Evolutionary conservation across 768 basidiomycete genomes (phyloP), one percentile per base, ranked within the genome.

Genomic region (Cystobasidium tubakii): DNA sequence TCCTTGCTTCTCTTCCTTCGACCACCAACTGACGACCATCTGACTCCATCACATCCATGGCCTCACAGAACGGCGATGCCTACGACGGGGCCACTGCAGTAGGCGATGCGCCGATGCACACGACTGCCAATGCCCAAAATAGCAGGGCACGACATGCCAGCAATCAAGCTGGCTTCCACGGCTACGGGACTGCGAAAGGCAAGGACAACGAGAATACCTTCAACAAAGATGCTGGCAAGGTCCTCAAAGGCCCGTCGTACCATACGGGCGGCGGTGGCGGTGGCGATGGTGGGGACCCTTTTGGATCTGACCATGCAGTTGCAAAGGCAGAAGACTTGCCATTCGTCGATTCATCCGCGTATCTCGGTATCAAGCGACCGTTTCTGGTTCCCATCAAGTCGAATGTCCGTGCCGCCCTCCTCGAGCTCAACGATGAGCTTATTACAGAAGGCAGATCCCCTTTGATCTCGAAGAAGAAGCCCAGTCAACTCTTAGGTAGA

Each of bases 351-450:
- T 42, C 72, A 27, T 17, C 15, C 34, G 46, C 42, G 3, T 73
- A 36, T 44, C 43, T 73, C 3, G 29, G 17, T 44, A 19, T 31
- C 17, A 73, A 65, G 29, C 60, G 72, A 1, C 87, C 88, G 0
- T 91, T 90, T 83, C 88, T 90, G 76, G 84, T 91, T 60, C 84
- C 82, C 1, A 89, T 91, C 71, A 86, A 85, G 77, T 84, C 84
- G n/a, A 89, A 90, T 54, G 79, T 91, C 34, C 85, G 88, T 73
- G 84, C 81, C 36, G 91, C 91, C 10, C 80, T 92, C 43, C 83
- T 89, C 79, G 87, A 86, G 78, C 85, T 91, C 46, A 88, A 92
- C 77, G 69, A 69, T 54, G 86, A 90, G 79, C 84, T 92, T 21
- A 33, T 44, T 15, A 31, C 21, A 3, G 39, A 57, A 3, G 66